Evolutionary conservation across 2,329 filamentous ascomycete species (phyloP), one percentile per base, ranked within the genome.

Genomic region (Ascochyta pisi): DNA sequence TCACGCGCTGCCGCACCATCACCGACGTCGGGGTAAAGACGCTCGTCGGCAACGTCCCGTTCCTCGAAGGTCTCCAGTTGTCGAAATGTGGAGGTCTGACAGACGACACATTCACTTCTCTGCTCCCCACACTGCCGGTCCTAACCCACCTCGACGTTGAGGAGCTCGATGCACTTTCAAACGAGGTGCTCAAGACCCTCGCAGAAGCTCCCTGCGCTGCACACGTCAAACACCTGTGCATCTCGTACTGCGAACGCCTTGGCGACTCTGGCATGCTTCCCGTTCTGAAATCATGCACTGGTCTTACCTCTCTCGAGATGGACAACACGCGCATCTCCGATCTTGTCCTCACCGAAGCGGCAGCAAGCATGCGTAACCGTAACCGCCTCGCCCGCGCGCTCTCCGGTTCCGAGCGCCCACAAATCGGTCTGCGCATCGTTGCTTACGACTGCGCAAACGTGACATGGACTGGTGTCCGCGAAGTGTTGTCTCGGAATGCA

Each of bases 271-370:
- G 94, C 52, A 89, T 97, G 84, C 81, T 96, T 0, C 90, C 90
- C 0, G 80, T 97, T 2, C 81, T 98, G 64, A 91, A 92, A 68
- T 84, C 83, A 27, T 96, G 92, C 74, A 82, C 83, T 0, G 82
- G 79, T 13, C 82, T 98, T 13, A 81, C 82, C 43, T 90, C 83
- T 27, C 79, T 96, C 13, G 91, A 96, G 48, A 88, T 98, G 82
- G 95, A 99, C 78, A 98, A 98, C 74, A 98, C 94, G 0, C 87
- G 90, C 42, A 87, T 96, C 60, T 94, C 91, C 15, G 92, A 98
- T 68, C 84, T 96, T 1, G 88, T 91, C 4, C 85, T 98, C 9
- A 85, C 88, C 53, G 94, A 97, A 79, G 92, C 93, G 2, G 91
- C 92, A 8, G 81, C 85, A n/a, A 90, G 91, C 79, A 85, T 96